These are phyloP conservation scores for Cyclanthera cordifolia DNA, from an alignment of 306 rosid genomes.

Conservation along the genomic window DNA sequence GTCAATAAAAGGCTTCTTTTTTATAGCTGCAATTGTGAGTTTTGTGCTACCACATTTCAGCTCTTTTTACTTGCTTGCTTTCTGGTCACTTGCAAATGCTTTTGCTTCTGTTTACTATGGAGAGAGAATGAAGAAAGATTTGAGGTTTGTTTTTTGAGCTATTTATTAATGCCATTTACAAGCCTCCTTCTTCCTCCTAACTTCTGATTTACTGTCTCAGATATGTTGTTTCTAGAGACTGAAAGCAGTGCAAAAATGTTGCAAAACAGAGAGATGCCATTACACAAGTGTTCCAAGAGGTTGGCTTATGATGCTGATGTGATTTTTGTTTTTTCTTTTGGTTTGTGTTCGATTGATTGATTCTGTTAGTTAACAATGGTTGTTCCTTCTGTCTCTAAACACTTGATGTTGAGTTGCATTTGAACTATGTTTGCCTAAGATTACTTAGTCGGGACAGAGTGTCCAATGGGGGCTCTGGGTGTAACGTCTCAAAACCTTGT, in stretches of 20 bases:
- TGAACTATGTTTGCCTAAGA: too few relatives aligned
- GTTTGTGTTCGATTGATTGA: slow-evolving; percentile 16
- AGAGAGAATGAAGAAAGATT: slow-evolving; percentile 20
- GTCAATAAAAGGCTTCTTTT: slow-evolving; percentile 42
- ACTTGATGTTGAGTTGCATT: too few relatives aligned
- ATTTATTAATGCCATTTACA: slow-evolving; percentile 6
- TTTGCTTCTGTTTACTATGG: too few relatives aligned
- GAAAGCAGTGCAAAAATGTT: slow-evolving; percentile 38
- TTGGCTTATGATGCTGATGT: slow-evolving; percentile 14
- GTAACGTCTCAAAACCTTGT: too few relatives aligned
- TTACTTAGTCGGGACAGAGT: too few relatives aligned
- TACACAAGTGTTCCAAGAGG: slow-evolving; percentile 80
- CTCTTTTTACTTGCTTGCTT: slow-evolving; percentile 26
- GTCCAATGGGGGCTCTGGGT: too few relatives aligned
- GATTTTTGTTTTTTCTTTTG: slow-evolving; percentile 16
- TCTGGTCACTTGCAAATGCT: slow-evolving; percentile 29
- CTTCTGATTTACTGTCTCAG: slow-evolving; percentile 28
- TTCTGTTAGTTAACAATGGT: slow-evolving; percentile 22
- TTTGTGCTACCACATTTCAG: slow-evolving; percentile 21
- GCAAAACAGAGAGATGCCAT: slow-evolving; percentile 41
- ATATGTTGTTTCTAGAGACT: slow-evolving; percentile 39
- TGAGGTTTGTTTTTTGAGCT: slow-evolving; percentile 26
- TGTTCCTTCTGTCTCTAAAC: slow-evolving; percentile 1
- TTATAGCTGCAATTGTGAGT: slow-evolving; percentile 26
- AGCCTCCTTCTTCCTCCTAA: slow-evolving; percentile 12